A percentile compares a stretch with the other conserved stretches of the same genome.
Conservation (phyloP, 768 basidiomycete genomes). For the Trametes sanguinea region DNA sequence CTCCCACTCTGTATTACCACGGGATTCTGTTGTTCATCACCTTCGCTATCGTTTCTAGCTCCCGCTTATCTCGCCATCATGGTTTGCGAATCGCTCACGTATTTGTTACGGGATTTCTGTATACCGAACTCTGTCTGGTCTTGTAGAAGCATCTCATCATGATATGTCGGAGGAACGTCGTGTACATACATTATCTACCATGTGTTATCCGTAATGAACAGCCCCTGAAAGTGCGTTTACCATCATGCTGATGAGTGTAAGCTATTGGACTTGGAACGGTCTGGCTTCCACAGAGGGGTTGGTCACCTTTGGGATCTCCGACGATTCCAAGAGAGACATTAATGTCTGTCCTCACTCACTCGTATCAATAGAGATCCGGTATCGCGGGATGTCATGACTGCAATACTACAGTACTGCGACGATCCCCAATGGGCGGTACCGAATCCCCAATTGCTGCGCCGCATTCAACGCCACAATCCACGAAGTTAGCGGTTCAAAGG, state of each 20-base stretch:
- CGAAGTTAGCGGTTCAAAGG: constrained; percentile 17
- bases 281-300: not conserved
- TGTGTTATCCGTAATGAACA: constrained; percentile 10
- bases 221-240: not conserved
- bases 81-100: not conserved
- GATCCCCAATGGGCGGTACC: constrained; percentile 2
- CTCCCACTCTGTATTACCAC: constrained; percentile 3
- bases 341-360: too few species aligned
- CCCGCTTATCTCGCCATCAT: not conserved
- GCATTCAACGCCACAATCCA: not conserved
- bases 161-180: constrained; percentile 10
- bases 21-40: constrained; percentile 33
- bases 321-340: too few species aligned
- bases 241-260: not conserved
- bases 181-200: constrained; percentile 19
- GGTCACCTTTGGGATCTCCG: too few species aligned
- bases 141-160: constrained; percentile 17
- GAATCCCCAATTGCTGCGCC: constrained; percentile 4
- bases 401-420: not conserved
- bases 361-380: not conserved
- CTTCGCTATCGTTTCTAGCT: constrained; percentile 27
- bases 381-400: not conserved
- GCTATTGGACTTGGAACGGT: not conserved
- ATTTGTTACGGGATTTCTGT: constrained; percentile 9
- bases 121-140: constrained; percentile 5